phyloP scores from a whole-genome alignment of 2,329 filamentous ascomycete species.

The Byssothecium circinans region DNA sequence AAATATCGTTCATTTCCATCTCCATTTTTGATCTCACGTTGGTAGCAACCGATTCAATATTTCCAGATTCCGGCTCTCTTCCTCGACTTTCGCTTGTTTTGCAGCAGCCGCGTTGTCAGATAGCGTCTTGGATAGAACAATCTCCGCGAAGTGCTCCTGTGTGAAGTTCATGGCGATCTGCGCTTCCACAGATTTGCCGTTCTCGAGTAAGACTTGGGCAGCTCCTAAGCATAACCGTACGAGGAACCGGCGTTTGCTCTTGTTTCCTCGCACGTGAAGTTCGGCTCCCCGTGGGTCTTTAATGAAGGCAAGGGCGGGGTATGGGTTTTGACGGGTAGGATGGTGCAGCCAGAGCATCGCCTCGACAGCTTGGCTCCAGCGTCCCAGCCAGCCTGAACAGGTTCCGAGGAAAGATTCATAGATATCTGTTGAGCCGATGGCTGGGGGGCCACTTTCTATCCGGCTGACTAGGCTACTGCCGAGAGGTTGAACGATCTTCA shows the following conservation, averaged over 20 bases:
- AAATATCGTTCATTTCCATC: no score
- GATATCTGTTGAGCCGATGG: conserved; percentile 10
- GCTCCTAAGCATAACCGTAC: conserved; percentile 36
- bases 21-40: conserved; percentile 14
- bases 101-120: conserved; percentile 2
- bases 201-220: conserved; percentile 32
- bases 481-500: conserved; percentile 20
- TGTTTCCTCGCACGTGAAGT: conserved; percentile 8
- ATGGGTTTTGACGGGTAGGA: conserved; percentile 22
- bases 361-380: conserved; percentile 24
- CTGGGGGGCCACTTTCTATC: conserved; percentile 17
- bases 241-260: conserved; percentile 22
- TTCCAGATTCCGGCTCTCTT: conserved; percentile 26
- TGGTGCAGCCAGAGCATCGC: conserved; percentile 36
- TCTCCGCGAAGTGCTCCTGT: conserved; percentile 33
- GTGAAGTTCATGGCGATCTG: conserved; percentile 33
- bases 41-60: conserved; percentile 28
- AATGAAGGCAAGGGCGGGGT: conserved; percentile 29
- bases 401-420: conserved; percentile 31
- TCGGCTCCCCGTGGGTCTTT: conserved; percentile 22
- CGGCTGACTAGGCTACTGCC: conserved; percentile 29
- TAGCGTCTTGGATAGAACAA: conserved; percentile 24
- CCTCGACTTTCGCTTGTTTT: conserved; percentile 5
- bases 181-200: conserved; percentile 31
- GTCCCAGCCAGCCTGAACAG: conserved; percentile 23